phyloP scores from a whole-genome alignment of 2,329 filamentous ascomycete species.

The Fusarium humuli region DNA sequence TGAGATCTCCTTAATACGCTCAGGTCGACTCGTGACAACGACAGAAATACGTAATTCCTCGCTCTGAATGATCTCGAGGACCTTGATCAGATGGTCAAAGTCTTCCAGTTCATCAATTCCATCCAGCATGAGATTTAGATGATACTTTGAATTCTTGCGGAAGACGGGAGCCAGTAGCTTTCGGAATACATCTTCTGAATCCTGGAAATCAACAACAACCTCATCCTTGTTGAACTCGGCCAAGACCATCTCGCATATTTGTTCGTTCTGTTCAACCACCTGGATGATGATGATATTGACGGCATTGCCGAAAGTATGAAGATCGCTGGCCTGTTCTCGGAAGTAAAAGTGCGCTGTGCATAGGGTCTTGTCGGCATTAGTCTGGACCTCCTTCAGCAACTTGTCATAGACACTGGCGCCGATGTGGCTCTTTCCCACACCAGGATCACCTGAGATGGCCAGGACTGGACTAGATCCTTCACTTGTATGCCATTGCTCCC shows the following conservation, averaged over 20 bases:
- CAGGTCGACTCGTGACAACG: constrained; percentile 43
- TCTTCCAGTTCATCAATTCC: constrained; percentile 14
- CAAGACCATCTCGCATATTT: constrained; percentile 48
- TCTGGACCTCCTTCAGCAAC: constrained; percentile 14
- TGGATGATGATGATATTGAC: constrained; percentile 48
- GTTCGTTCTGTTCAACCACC: constrained; percentile 46
- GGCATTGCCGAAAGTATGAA: constrained; percentile 40
- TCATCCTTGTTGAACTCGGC: constrained; percentile 46
- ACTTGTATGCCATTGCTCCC: constrained; percentile 44
- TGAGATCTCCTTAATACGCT: constrained; percentile 10
- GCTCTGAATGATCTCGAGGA: not conserved
- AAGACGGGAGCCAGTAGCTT: not conserved
- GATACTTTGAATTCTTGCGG: not conserved
- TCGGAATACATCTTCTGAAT: not conserved
- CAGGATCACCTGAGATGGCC: constrained; percentile 47
- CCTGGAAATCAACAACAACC: not conserved
- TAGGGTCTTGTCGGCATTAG: constrained; percentile 32
- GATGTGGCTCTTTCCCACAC: constrained; percentile 52
- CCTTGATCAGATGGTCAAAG: not conserved
- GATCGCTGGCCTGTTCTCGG: constrained; percentile 48
- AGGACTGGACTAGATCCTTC: constrained; percentile 34
- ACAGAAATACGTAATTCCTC: constrained; percentile 41
- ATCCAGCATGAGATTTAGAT: constrained; percentile 3
- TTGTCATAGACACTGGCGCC: constrained; percentile 42
- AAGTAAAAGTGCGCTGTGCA: constrained; percentile 53